Conservation (phyloP, 352 stramenopile genomes). For the Albugo candida region DNA sequence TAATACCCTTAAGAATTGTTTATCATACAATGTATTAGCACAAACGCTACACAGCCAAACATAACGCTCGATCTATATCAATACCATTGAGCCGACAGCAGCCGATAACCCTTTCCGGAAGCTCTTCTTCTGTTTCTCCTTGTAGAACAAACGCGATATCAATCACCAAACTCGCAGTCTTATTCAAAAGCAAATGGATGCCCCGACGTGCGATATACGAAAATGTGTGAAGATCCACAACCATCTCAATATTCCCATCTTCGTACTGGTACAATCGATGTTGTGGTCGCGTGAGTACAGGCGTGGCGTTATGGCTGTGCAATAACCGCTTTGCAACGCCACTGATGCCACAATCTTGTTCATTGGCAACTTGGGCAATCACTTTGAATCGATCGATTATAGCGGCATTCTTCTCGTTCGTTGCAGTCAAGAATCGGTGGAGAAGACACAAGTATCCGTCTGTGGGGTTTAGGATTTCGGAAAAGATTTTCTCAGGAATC, state of each 20-base stretch:
- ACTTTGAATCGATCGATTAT: conserved; percentile 73
- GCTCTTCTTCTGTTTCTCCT: conserved; percentile 69
- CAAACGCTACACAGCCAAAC: no score
- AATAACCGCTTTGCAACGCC: conserved; percentile 62
- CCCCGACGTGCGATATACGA: conserved; percentile 65
- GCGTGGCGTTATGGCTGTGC: conserved; percentile 59
- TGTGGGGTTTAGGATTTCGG: conserved; percentile 38
- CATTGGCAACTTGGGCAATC: conserved; percentile 69
- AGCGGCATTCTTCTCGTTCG: conserved; percentile 20
- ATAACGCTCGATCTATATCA: conserved; percentile 11
- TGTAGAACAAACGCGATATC: conserved; percentile 77
- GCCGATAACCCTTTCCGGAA: conserved; percentile 71
- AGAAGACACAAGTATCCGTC: conserved; percentile 35
- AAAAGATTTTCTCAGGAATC: conserved; percentile 36
- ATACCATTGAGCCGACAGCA: conserved; percentile 61
- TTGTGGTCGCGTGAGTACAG: conserved; percentile 64
- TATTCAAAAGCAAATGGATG: conserved; percentile 63
- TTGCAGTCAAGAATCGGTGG: conserved; percentile 50
- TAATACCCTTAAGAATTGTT: no score
- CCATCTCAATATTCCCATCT: conserved; percentile 33
- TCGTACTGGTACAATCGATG: conserved; percentile 68
- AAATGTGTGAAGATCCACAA: conserved; percentile 66
- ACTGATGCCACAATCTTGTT: conserved; percentile 60
- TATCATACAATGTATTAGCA: no score
- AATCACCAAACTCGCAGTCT: conserved; percentile 60